These are phyloP conservation scores for Talinum fruticosum DNA, from an alignment of 148 eudicot species.

Conservation along the genomic window DNA sequence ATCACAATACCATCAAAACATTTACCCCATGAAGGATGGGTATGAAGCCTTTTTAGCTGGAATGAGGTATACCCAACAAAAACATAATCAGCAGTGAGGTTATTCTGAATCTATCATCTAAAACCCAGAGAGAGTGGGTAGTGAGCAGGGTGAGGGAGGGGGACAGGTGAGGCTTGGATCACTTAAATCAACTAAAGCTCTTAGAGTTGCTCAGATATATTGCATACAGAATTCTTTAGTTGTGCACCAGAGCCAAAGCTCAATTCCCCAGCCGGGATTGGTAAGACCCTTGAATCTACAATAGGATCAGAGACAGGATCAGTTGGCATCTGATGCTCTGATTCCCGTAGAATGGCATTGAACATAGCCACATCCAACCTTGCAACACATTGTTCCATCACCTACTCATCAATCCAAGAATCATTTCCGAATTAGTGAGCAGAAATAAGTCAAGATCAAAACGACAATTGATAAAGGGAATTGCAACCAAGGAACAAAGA, in stretches of 20 bases:
- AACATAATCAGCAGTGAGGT: not conserved
- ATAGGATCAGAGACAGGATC: constrained; percentile 96
- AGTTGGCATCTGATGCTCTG: constrained; percentile 80
- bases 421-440: constrained; percentile 1
- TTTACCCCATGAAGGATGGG: not conserved
- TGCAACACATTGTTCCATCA: constrained; percentile 77
- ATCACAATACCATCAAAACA: not conserved
- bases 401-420: constrained; percentile 38
- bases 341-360: constrained; percentile 90
- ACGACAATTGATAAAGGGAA: not conserved
- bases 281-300: constrained; percentile 75
- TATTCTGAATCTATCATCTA: not conserved
- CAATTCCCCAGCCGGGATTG: constrained; percentile 91
- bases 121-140: not conserved
- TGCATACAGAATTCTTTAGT: constrained; percentile 78
- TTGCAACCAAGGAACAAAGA: not conserved
- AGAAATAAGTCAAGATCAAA: not conserved
- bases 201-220: constrained; percentile 9
- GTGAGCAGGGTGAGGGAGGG: too few species aligned
- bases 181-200: not conserved
- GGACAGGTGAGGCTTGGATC: not conserved
- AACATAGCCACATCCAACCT: constrained; percentile 96
- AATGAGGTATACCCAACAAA: not conserved
- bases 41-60: not conserved
- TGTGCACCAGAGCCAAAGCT: constrained; percentile 98